phyloP scores from a whole-genome alignment of 2,329 filamentous ascomycete genomes.

The Lecanicillium sp. region DNA sequence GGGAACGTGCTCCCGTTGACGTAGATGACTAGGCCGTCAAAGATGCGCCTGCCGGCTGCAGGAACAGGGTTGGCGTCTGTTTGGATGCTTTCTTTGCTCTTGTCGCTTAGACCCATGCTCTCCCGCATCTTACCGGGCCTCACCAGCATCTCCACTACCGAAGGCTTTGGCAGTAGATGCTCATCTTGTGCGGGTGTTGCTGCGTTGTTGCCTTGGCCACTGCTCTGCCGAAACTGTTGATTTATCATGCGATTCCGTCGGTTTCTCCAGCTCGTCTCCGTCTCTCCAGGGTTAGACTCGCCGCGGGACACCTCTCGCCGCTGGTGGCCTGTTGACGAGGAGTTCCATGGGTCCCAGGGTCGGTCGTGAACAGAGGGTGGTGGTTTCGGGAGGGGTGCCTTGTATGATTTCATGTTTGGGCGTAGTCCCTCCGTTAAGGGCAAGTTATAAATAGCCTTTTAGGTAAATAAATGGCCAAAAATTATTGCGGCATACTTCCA shows the following conservation, averaged over 20 bases:
- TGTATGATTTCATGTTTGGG: slow-evolving; percentile 8
- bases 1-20: slow-evolving; percentile 84
- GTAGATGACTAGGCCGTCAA: slow-evolving; percentile 67
- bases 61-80: slow-evolving; percentile 10
- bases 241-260: slow-evolving; percentile 62
- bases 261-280: slow-evolving; percentile 62
- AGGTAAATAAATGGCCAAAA: too few relatives aligned
- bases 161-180: slow-evolving; percentile 23
- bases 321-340: slow-evolving; percentile 71
- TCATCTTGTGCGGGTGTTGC: slow-evolving; percentile 31
- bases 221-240: slow-evolving; percentile 13
- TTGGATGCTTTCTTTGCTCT: too few relatives aligned
- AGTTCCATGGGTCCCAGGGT: slow-evolving; percentile 64
- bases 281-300: slow-evolving; percentile 50
- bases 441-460: too few relatives aligned
- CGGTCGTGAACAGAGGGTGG: slow-evolving; percentile 34
- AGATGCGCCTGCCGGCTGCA: slow-evolving; percentile 40
- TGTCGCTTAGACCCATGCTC: too few relatives aligned
- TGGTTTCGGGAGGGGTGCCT: slow-evolving; percentile 18
- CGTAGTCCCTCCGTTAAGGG: not conserved
- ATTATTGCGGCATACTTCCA: too few relatives aligned
- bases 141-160: slow-evolving; percentile 47
- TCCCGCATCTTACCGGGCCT: slow-evolving; percentile 35
- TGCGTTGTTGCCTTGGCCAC: slow-evolving; percentile 35
- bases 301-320: slow-evolving; percentile 21